Conservation (phyloP, 768 basidiomycete species). For the Calocybe gangraenosa region DNA sequence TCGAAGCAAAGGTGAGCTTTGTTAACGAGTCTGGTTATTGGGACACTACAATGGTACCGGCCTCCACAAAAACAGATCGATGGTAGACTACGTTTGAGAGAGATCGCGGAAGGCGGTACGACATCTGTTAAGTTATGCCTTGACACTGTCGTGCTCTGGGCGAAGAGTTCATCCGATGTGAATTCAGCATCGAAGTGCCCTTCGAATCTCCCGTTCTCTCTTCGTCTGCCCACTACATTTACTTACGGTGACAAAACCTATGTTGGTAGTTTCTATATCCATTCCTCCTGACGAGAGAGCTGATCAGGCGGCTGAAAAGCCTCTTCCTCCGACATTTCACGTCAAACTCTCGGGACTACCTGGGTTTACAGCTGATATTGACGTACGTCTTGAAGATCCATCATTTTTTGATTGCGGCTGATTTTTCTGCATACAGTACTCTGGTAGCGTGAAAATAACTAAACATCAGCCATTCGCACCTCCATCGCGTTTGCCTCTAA, state of each 20-base stretch:
- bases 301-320: slow-evolving; percentile 31
- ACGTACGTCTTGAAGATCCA: slow-evolving; percentile 26
- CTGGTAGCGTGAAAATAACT: slow-evolving; percentile 46
- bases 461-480: slow-evolving; percentile 38
- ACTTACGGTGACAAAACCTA: slow-evolving; percentile 50
- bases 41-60: too few relatives aligned
- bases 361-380: slow-evolving; percentile 64
- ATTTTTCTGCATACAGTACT: slow-evolving; percentile 37
- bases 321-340: slow-evolving; percentile 66
- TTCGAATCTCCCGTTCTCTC: slow-evolving; percentile 44
- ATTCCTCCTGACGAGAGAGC: slow-evolving; percentile 1
- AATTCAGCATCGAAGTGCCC: slow-evolving; percentile 42
- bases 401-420: background rate
- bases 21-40: too few relatives aligned
- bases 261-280: slow-evolving; percentile 30
- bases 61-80: slow-evolving; percentile 48
- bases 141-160: slow-evolving; percentile 54
- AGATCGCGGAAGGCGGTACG: slow-evolving; percentile 66
- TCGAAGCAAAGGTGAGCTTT: slow-evolving; percentile 58
- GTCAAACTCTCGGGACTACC: slow-evolving; percentile 68
- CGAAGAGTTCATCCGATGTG: slow-evolving; percentile 30
- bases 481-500: slow-evolving; percentile 28
- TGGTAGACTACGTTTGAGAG: slow-evolving; percentile 53
- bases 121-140: slow-evolving; percentile 48
- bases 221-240: slow-evolving; percentile 58